phyloP scores from a whole-genome alignment of 129 eudicot species.

The Ambrosia trifida region DNA sequence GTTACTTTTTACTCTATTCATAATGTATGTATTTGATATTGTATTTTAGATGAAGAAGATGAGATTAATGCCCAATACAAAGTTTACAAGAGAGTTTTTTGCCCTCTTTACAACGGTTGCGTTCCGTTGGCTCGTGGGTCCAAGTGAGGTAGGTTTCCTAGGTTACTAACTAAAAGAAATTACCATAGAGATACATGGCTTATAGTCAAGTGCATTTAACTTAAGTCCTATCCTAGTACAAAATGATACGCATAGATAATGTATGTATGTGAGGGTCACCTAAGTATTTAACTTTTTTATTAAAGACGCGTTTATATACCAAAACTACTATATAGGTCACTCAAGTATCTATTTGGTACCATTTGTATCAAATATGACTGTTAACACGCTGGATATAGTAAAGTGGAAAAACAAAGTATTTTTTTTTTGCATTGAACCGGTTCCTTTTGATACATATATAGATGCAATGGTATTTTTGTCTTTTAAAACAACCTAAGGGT shows the following conservation, averaged over 20 bases:
- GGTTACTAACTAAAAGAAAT: slow-evolving; percentile 12
- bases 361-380: neutral
- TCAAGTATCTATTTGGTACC: neutral
- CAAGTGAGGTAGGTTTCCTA: slow-evolving; percentile 57
- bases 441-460: neutral
- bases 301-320: neutral
- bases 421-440: neutral
- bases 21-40: neutral
- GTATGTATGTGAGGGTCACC: no score
- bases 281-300: neutral
- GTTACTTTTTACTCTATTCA: neutral
- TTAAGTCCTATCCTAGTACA: neutral
- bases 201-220: neutral
- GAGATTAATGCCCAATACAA: slow-evolving; percentile 63
- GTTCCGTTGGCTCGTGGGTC: slow-evolving; percentile 87
- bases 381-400: neutral
- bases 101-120: slow-evolving; percentile 67
- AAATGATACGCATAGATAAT: no score
- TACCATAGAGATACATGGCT: neutral
- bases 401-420: neutral
- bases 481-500: neutral
- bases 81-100: slow-evolving; percentile 62
- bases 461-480: neutral
- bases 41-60: slow-evolving; percentile 44
- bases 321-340: neutral